phyloP scores from a whole-genome alignment of 805 yeast genomes.

The Candida sakaeoensis region DNA sequence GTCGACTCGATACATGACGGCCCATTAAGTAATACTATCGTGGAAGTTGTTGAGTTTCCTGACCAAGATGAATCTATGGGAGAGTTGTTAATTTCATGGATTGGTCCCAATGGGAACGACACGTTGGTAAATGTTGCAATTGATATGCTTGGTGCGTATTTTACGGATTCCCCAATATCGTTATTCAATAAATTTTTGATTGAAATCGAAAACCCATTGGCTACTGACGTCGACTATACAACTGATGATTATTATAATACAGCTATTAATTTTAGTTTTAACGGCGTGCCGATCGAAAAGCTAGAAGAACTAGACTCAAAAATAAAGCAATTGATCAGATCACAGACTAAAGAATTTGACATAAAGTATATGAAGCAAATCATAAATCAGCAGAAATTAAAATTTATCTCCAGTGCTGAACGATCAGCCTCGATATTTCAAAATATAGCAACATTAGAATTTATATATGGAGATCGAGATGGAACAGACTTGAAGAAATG shows the following conservation, averaged over 20 bases:
- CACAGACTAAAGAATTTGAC: constrained; percentile 59
- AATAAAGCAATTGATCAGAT: constrained; percentile 47
- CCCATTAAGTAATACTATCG: constrained; percentile 35
- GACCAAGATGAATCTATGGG: constrained; percentile 86
- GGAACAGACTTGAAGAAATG: constrained; percentile 57
- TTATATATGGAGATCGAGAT: constrained; percentile 68
- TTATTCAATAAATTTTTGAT: constrained; percentile 67
- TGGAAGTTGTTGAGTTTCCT: constrained; percentile 69
- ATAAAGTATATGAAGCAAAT: constrained; percentile 62
- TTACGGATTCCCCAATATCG: constrained; percentile 76
- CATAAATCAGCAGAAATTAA: constrained; percentile 60
- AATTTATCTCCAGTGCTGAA: constrained; percentile 59
- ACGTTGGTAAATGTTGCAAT: constrained; percentile 60
- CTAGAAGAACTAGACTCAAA: constrained; percentile 51
- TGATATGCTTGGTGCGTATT: constrained; percentile 66
- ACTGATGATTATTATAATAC: constrained; percentile 72
- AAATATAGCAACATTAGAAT: constrained; percentile 69
- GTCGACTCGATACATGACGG: constrained; percentile 58
- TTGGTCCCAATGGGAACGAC: constrained; percentile 67
- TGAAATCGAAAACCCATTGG: constrained; percentile 78
- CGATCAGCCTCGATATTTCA: constrained; percentile 59
- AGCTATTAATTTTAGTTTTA: constrained; percentile 52
- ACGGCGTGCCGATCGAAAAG: constrained; percentile 73
- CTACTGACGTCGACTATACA: constrained; percentile 64
- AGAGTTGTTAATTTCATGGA: constrained; percentile 70